Base-by-base conservation (phyloP, 2,329 filamentous ascomycete genomes). In the Trichoderma sp. region DNA sequence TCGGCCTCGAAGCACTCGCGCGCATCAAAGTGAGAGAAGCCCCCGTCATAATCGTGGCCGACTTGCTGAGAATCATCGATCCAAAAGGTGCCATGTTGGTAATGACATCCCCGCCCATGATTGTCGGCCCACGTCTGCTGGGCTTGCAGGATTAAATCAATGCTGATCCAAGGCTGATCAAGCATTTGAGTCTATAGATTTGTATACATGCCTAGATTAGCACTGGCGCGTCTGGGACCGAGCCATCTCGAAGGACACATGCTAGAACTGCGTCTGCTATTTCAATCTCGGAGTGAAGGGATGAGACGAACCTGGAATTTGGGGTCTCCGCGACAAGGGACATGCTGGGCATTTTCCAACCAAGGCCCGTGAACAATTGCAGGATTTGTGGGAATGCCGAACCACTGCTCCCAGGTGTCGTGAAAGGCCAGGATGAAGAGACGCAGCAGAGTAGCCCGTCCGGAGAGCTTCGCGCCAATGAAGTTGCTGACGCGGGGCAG, bases 401-500 rank as follows among this genome's bases (percentile, higher is more conserved):
- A 82, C 68, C 74, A 75, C 39, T 79, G 73, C 21, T 80, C 72
- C 81, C 82, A 83, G 0, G 77, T 80, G 37, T 78, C 75, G 32
- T 75, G 78, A 28, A 79, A 82, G 2, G 76, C 78, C 69, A 73
- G 73, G 7, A 81, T 77, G 70, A 81, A 75, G 39, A 81, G 70
- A 5, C 79, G 77, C 14, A 82, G 66, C 18, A 81, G 75, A 1
- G 81, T 82, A 7, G 74, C 76, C 13, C 76, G 76, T 0, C 73
- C 72, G 7, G 85, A 87, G 16, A 89, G 80, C 55, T 82, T 79
- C 30, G 76, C 74, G 28, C 84, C 83, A 34, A 89, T 77, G 37
- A 79, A 75, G 13, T 75, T 81, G 63, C 80, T 83, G 59, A 81
- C 78, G 5, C 77, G 79, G 0, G 85, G 80, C 0, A 89, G 78